Percentiles rank a stretch among this genome's conserved stretches.
These are phyloP conservation scores for Corynespora cassiicola DNA, from an alignment of 2,329 filamentous ascomycete species.

Conservation along the genomic window DNA sequence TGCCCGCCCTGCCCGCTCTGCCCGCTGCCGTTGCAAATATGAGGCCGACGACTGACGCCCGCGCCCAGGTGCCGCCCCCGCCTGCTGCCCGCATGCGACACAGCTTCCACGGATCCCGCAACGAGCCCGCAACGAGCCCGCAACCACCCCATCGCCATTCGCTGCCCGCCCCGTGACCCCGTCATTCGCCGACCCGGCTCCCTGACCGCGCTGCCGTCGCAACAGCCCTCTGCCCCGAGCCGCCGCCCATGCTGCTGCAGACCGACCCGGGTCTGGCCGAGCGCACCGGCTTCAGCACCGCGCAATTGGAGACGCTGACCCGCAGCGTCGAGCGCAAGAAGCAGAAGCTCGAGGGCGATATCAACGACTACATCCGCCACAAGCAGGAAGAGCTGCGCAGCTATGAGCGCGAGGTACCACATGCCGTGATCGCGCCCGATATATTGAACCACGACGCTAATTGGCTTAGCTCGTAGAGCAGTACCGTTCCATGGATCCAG, in stretches of 20 bases:
- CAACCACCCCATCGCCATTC: conserved; percentile 17
- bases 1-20: no score
- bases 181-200: conserved; percentile 23
- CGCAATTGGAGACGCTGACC: conserved; percentile 40
- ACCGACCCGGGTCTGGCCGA: conserved; percentile 36
- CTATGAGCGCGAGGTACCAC: conserved; percentile 40
- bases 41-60: conserved; percentile 13
- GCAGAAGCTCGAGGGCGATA: conserved; percentile 44
- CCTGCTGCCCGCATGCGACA: conserved; percentile 13
- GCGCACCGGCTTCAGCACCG: conserved; percentile 36
- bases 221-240: conserved; percentile 7
- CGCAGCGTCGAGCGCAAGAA: conserved; percentile 41
- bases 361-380: conserved; percentile 37
- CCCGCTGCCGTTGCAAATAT: conserved; percentile 7
- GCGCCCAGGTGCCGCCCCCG: conserved; percentile 18
- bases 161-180: conserved; percentile 22
- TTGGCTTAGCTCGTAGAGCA: conserved; percentile 40
- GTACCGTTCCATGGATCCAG: conserved; percentile 38
- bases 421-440: conserved; percentile 4
- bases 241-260: conserved; percentile 38
- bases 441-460: conserved; percentile 33
- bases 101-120: conserved; percentile 7
- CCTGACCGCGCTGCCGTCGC: no score
- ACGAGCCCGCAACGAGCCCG: neutral
- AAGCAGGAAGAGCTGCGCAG: conserved; percentile 41